Base-by-base conservation (phyloP, 2,329 filamentous ascomycete genomes). In the Emergomyces pasteurianus region DNA sequence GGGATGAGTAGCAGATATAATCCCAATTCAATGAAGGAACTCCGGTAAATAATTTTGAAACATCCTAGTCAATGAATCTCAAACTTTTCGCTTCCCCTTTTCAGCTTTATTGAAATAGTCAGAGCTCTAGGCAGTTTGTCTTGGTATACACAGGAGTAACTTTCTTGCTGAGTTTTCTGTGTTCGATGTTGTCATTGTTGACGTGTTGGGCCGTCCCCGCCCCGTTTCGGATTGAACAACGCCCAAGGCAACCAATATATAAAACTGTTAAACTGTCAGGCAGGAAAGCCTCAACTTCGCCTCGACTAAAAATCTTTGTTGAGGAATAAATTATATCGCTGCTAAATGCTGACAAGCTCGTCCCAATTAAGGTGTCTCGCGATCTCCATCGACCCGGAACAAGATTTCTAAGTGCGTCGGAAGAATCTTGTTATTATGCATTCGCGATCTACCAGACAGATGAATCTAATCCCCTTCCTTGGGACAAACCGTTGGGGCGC, bases 281-380 rank as follows among this genome's bases (percentile, higher is more conserved):
- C 54, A 46, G 23, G 43, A 57, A 34, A 57, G 54, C 54, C 54
- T 31, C 54, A 12, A 57, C 54, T 46, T 46, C 54, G 54, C 54
- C 54, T 46, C 14, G 54, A 46, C 23, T 14, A 46, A 28, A 40
- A 26, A 14, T 34, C 6, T 31, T 28, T 43, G 6, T 14, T 8
- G 23, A 31, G 23, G 36, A 40, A 38, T n/a, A 56, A 18, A 38
- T 5, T 21, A 42, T 10, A 42, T 18, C n/a, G 36, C 36, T 21
- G 14, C 36, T 8, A 34, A 34, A n/a, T 16, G 21, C 31, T 9
- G 34, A 56, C 34, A 52, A 52, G 49, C 36, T 42, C 53, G 12
- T 9, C 21, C 36, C 53, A 42, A 56, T 56, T 26, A 26, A 56
- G n/a, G 8, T 36, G n/a, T 10, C 6, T 28, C 3, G 16, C 16